Conservation (phyloP, 257 asterid genomes). For the Capsicum pubescens region DNA sequence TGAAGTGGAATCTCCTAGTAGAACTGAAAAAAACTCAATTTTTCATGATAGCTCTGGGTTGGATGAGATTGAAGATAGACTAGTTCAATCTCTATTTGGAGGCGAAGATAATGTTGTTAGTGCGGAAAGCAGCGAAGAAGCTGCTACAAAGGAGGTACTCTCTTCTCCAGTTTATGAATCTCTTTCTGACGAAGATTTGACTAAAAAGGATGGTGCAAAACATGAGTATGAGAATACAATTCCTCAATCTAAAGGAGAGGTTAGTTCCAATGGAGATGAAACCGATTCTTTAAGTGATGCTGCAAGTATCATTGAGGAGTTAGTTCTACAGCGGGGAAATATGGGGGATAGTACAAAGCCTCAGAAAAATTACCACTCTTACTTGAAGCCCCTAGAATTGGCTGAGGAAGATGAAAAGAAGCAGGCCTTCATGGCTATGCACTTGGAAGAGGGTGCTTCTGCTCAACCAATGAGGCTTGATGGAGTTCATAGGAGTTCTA, state of each 20-base stretch:
- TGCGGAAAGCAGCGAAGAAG: slow-evolving; percentile 21
- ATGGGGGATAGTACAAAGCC: slow-evolving; percentile 34
- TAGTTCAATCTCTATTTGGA: slow-evolving; percentile 36
- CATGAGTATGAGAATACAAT: slow-evolving; percentile 42
- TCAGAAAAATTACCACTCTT: slow-evolving; percentile 47
- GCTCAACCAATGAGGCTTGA: slow-evolving; percentile 99
- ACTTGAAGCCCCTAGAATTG: slow-evolving; percentile 64
- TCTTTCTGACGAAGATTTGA: slow-evolving; percentile 35
- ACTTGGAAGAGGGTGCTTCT: slow-evolving; percentile 95
- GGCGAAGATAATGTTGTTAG: slow-evolving; percentile 39
- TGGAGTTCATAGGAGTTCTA: slow-evolving; percentile 71
- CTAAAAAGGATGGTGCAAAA: slow-evolving; percentile 40
- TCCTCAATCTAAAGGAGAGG: slow-evolving; percentile 45
- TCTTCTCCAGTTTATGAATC: slow-evolving; percentile 27
- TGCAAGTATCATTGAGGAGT: slow-evolving; percentile 46
- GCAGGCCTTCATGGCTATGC: slow-evolving; percentile 83
- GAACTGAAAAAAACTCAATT: slow-evolving; percentile 32
- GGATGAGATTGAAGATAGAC: slow-evolving; percentile 36
- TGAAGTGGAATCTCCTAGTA: slow-evolving; percentile 33
- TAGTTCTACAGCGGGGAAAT: slow-evolving; percentile 39
- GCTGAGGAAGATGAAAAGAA: slow-evolving; percentile 95
- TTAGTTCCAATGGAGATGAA: slow-evolving; percentile 33
- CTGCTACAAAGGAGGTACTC: slow-evolving; percentile 29
- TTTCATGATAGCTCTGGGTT: slow-evolving; percentile 30
- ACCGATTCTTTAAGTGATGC: slow-evolving; percentile 42